Base-by-base conservation (phyloP, 1,139 yeast species). In the Yamadazyma blattariae region DNA sequence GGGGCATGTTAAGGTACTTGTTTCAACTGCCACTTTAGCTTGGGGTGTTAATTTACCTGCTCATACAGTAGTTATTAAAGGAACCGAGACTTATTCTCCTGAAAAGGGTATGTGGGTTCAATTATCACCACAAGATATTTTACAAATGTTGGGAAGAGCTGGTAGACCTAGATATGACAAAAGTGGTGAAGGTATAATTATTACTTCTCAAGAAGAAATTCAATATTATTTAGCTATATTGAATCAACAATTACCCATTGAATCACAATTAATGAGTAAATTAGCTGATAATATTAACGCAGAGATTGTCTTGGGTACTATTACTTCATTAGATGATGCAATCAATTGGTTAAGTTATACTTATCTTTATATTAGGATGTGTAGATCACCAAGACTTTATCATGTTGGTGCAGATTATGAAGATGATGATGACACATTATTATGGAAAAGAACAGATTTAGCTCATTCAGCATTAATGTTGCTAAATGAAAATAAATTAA, bases 1-100 rank as follows among this genome's bases (percentile, higher is more conserved):
- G 44, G 96, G 97, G 3, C 80, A 83, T 38, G 62, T 88, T 19
- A 82, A 79, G 48, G 88, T 90, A 1, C 67, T 92, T 35, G 95
- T 90, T 1, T 88, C 95, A 0, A 92, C 98, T 1, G 96, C 97
- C 0, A 92, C 98, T 0, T 74, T 92, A 44, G 97, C 98, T 0
- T 92, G 97, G 98, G 98, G 98, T 71, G 97, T 92, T 25, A 92
- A 92, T 54, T 71, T 92, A 38, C 98, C 98, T 1, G 97, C 97
- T 0, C 97, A 92, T 49, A 88, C 97, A 0, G 98, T 92, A 20
- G 82, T 92, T 20, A 86, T 92, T 41, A 90, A 92, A 52, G 98
- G 97, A 0, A 92, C 98, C 0, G 95, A 89, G 50, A 82, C 92
- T 0, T 94, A 92, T 52, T 84, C 94, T 2, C 97, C 99, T 0